Conservation (phyloP, 441 rosid species). For the Mallotus repandus region DNA sequence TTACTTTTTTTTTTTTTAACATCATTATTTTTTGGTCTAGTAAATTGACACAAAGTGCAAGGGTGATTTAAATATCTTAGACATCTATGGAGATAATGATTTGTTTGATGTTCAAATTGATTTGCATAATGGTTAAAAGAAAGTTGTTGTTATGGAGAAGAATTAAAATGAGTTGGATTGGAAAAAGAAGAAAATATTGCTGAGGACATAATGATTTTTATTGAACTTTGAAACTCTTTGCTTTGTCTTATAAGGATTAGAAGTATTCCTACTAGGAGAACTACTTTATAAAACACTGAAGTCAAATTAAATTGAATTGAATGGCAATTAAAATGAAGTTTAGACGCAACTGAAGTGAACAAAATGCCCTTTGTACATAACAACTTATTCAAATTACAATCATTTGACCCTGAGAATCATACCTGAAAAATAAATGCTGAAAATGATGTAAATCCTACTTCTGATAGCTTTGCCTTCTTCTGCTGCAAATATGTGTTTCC, state of each 20-base stretch:
- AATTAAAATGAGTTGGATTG: neutral
- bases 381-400: too few relatives aligned
- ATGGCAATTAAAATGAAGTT: neutral
- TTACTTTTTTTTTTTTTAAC: constrained; percentile 6
- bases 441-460: neutral
- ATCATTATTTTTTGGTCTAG: neutral
- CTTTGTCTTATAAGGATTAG: too few relatives aligned
- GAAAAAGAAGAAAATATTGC: neutral
- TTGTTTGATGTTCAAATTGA: neutral
- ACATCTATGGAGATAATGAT: neutral
- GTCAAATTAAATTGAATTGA: neutral
- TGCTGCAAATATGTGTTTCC: constrained; percentile 23
- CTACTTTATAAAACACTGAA: neutral
- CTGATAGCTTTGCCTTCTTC: neutral
- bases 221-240: too few relatives aligned
- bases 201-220: neutral
- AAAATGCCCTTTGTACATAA: neutral
- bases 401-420: too few relatives aligned
- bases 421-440: neutral
- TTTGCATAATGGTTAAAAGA: neutral
- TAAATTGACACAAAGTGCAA: constrained; percentile 1
- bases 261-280: neutral
- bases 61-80: too few relatives aligned
- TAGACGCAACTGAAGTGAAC: neutral
- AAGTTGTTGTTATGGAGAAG: neutral